Evolutionary conservation across 2,329 filamentous ascomycete genomes (phyloP).

Genomic region (Colletotrichum coccodes): DNA sequence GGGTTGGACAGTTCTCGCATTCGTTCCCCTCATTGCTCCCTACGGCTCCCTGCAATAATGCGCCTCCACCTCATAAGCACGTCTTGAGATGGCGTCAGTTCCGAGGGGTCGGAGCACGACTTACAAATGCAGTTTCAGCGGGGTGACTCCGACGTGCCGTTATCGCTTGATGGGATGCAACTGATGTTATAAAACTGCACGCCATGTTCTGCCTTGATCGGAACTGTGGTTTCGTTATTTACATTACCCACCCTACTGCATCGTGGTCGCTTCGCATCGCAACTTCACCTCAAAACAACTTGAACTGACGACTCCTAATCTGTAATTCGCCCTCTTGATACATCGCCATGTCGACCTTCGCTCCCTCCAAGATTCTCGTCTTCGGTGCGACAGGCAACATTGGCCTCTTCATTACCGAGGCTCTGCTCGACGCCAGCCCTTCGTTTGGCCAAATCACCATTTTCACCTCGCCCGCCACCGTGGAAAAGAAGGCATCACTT

Average conservation of each 20-base stretch:
- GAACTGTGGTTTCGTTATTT: not conserved
- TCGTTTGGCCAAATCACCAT: conserved; percentile 46
- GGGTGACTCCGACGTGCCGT: conserved; percentile 8
- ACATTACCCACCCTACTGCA: not conserved
- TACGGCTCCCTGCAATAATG: not conserved
- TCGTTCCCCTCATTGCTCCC: conserved; percentile 16
- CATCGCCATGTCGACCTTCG: conserved; percentile 18
- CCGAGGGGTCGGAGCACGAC: conserved; percentile 14
- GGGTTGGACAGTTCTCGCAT: conserved; percentile 16
- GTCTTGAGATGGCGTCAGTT: conserved; percentile 25
- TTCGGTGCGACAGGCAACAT: conserved; percentile 55
- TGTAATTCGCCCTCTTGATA: not conserved
- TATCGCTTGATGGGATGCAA: conserved; percentile 7
- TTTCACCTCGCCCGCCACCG: conserved; percentile 39
- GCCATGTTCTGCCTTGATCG: not conserved
- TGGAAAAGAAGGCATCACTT: conserved; percentile 34
- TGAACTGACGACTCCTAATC: not conserved
- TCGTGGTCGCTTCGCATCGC: not conserved
- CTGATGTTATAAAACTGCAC: conserved; percentile 11
- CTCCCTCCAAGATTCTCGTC: conserved; percentile 25
- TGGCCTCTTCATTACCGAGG: conserved; percentile 51
- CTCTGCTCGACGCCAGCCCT: conserved; percentile 47
- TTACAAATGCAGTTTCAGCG: conserved; percentile 26
- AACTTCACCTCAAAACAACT: not conserved
- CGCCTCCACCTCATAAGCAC: conserved; percentile 16